Percentiles rank a stretch among this genome's conserved stretches.
phyloP scores from a whole-genome alignment of 2,329 filamentous ascomycete species.

The Falciphora oryzae region DNA sequence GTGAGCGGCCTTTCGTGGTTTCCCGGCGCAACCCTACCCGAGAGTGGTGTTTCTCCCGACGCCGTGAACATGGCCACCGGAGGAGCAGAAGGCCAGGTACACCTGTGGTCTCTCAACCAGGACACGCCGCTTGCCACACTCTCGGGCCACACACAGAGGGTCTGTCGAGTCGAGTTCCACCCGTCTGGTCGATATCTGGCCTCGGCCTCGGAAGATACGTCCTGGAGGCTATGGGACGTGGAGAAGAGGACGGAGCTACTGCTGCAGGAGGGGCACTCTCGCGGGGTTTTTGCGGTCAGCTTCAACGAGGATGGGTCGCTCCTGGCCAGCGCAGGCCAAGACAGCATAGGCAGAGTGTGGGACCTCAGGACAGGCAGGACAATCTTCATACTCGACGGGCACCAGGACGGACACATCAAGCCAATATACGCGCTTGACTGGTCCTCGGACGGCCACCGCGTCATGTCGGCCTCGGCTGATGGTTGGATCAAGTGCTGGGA shows the following conservation, averaged over 20 bases:
- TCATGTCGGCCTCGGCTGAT: conserved; percentile 87
- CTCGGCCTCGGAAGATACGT: conserved; percentile 91
- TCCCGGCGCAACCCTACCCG: conserved; percentile 71
- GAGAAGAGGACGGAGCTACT: conserved; percentile 77
- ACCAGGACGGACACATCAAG: conserved; percentile 74
- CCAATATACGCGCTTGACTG: conserved; percentile 93
- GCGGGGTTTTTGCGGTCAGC: conserved; percentile 83
- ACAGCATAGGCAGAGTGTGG: conserved; percentile 94
- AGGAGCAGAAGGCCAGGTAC: conserved; percentile 79
- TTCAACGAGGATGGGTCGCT: conserved; percentile 92
- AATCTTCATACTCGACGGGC: conserved; percentile 90
- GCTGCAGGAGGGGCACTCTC: conserved; percentile 88
- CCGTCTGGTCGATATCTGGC: conserved; percentile 86
- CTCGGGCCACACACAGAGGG: conserved; percentile 76
- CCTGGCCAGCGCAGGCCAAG: conserved; percentile 83
- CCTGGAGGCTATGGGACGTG: conserved; percentile 95
- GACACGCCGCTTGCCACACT: conserved; percentile 81
- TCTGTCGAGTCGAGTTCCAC: conserved; percentile 91
- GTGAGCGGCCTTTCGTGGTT: conserved; percentile 89
- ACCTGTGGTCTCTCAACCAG: conserved; percentile 84
- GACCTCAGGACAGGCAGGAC: conserved; percentile 88
- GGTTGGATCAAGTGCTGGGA: conserved; percentile 99
- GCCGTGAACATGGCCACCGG: conserved; percentile 84
- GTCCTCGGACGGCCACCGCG: conserved; percentile 84
- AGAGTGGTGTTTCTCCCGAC: conserved; percentile 63